Base-by-base conservation (phyloP, 1,284 basidiomycete species). In the Irpex sp. region DNA sequence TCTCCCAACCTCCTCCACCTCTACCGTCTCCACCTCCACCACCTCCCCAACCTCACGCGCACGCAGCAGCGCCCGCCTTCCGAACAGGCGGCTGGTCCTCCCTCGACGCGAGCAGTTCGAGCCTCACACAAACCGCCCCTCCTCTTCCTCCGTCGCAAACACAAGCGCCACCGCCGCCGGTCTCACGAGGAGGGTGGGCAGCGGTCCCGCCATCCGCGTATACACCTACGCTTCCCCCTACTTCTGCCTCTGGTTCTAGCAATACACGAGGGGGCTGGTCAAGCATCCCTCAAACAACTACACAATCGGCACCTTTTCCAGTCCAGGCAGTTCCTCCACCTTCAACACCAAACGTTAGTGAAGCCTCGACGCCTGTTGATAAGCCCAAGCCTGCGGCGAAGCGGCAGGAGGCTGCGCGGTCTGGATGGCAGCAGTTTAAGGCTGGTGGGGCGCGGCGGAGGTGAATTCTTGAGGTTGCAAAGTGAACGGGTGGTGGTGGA, bases 71-170 rank as follows among this genome's bases (percentile, higher is more conserved):
- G 42, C 81, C 84, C 18, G 67, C 77, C 16, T 87, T 86, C 71
- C 77, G 81, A 45, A 74, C 78, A 12, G 85, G 78, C 55, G 85
- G 85, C 10, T 87, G 83, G 82, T 80, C 85, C 10, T 81, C 82
- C 42, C 72, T 87, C n/a, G 84, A 86, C 61, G 78, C 78, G 1
- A 71, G 71, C 48, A 68, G 66, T 52, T 61, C 66, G 4, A 63
- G 67, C 18, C 66, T 70, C 48, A 56, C 58, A 48, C 12, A 45
- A n/a, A 57, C 48, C 23, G 36, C 54, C 10, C 61, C 61, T 14
- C 53, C 63, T 16, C 59, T 63, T 21, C 33, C 52, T 19, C 16
- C 61, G 12, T 51, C 64, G 42, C 28, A n/a, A n/a, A n/a, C 65
- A 28, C 19, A 59, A 23, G 12, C 60, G 1, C 12, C 60, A 39